Evolutionary conservation across 1,284 basidiomycete species (phyloP), one percentile per base, ranked within the genome.

Genomic region (Golubevia pallescens): DNA sequence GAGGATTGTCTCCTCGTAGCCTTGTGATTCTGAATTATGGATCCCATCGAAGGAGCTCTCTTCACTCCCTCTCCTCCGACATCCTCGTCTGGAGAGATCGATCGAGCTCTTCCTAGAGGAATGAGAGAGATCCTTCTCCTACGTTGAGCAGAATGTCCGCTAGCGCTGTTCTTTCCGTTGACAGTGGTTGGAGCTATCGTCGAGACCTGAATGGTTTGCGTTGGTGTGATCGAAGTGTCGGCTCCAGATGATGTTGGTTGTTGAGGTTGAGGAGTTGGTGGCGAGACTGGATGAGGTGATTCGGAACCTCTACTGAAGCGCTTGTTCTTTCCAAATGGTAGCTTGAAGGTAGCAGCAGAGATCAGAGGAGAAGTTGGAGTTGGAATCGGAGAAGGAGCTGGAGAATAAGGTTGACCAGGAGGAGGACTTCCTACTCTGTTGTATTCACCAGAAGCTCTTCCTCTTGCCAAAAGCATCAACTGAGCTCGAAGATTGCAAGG

Each of bases 401-500:
- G 55, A 57, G 55, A 57, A 16, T 24, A 57, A 24, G 55, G 32
- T 34, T 57, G 55, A 34, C 55, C 32, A 13, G 23, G 23, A 34
- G 55, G 10, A 48, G 42, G 42, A 16, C 42, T 48, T 48, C 42
- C 42, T 16, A 48, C 42, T 16, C 63, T 8, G 67, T 57, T 55
- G 61, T 58, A 2, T 66, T 66, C 20, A 65, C 68, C 24, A 63
- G 53, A 3, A 60, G 42, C 24, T 62, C 57, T 13, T 63, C 57
- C 32, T 69, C 67, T 16, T 61, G 69, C 13, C 66, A 67, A 10
- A 51, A 28, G 10, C 65, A 69, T n/a, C 62, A 86, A 66, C 66
- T 85, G 92, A 1, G 92, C 89, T 61, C 92, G 91, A 32, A 95
- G 88, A 78, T 95, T 92, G 85, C 94, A 97, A 1, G 91, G 91